Base-by-base conservation (phyloP, 2,329 filamentous ascomycete genomes). In the Lasiodiplodia citricola region DNA sequence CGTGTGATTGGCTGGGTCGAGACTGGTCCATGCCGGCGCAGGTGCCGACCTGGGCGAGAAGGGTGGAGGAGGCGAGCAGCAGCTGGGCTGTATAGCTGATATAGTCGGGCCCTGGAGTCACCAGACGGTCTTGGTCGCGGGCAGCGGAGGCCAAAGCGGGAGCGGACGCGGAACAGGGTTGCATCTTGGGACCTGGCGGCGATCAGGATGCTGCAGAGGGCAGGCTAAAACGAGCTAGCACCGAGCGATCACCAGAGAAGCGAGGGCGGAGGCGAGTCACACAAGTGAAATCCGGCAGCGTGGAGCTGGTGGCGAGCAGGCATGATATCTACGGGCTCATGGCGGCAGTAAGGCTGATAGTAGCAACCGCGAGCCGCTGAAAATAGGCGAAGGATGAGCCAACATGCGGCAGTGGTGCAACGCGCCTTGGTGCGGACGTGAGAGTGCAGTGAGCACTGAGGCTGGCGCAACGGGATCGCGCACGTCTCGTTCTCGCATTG, bases 81-180 rank as follows among this genome's bases (percentile, higher is more conserved):
- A 68, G 58, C 51, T 28, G 67, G 67, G 67, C 67, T 13, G 67
- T 64, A 68, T 68, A 68, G 58, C 41, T 68, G 67, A 68, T 68
- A 68, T 68, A 68, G 58, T 68, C 47, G 31, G 66, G 47, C 31
- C 23, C 25, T 14, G 67, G 51, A 51, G 14, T 38, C 28, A 64
- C 14, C 51, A 68, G 51, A 37, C 38, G 31, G 37, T 25, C 28
- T 35, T 67, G 35, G 65, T 25, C 4, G 25, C 18, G 51, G 38
- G 37, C 10, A 2, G 56, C 38, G 38, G 51, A 41, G 35, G 51
- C 66, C 58, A 50, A 25, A 21, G 58, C 58, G 58, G 66, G 51
- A 23, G 57, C 51, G 58, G 58, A 28, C 51, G 52, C 67, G 58
- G 67, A 57, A 58, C 67, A 68, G 52, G 58, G 67, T 68, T 68